Evolutionary conservation across 2,329 filamentous ascomycete species (phyloP).

Genomic region (Calonectria ilicicola): DNA sequence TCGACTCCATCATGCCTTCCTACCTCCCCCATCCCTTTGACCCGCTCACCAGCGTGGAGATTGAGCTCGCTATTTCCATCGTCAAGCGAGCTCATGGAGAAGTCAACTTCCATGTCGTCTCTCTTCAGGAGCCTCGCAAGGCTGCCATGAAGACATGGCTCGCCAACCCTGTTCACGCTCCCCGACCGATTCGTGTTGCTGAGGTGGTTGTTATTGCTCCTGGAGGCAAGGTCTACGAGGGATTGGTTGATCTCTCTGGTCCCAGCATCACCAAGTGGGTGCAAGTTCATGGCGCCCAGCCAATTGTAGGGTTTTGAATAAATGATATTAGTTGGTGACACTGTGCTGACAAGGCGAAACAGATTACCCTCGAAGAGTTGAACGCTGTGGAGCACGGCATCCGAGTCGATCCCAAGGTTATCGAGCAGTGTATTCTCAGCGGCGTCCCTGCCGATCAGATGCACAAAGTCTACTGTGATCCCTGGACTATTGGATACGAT

Average conservation of each 20-base stretch:
- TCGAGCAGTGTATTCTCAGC: conserved; percentile 87
- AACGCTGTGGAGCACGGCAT: conserved; percentile 81
- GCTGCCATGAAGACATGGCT: conserved; percentile 86
- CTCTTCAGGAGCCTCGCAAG: conserved; percentile 87
- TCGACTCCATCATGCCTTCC: conserved; percentile 12
- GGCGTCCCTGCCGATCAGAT: conserved; percentile 87
- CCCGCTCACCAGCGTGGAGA: conserved; percentile 67
- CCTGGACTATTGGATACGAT: conserved; percentile 96
- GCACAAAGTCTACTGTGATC: conserved; percentile 96
- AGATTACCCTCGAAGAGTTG: conserved; percentile 94
- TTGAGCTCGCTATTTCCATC: conserved; percentile 75
- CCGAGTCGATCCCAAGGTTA: conserved; percentile 84
- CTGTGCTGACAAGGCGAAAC: background rate
- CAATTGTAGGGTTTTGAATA: conserved; percentile 67
- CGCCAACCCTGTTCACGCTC: conserved; percentile 68
- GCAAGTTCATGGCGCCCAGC: conserved; percentile 80
- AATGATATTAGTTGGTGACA: background rate
- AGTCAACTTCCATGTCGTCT: conserved; percentile 88
- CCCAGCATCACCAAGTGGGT: conserved; percentile 80
- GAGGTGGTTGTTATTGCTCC: conserved; percentile 86
- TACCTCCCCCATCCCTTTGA: conserved; percentile 42
- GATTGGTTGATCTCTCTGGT: conserved; percentile 80
- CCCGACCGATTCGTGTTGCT: conserved; percentile 77
- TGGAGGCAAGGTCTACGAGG: conserved; percentile 85
- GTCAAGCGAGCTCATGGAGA: conserved; percentile 77